Evolutionary conservation across 2,329 filamentous ascomycete genomes (phyloP).

Genomic region (Colletotrichum australisinense): DNA sequence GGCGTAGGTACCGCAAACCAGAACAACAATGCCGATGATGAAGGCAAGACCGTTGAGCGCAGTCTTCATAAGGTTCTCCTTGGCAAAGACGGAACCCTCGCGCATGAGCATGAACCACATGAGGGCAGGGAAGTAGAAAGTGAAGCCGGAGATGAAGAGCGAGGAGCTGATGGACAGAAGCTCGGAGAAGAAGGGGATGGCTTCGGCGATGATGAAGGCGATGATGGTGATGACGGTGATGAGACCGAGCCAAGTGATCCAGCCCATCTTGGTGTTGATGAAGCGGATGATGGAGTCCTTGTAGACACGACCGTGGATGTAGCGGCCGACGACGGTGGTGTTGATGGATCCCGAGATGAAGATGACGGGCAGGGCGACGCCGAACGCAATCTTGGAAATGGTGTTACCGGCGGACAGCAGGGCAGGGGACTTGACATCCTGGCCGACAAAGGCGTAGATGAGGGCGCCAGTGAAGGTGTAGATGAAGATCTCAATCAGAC

Average conservation of each 20-base stretch:
- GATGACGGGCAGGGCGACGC: slow-evolving; percentile 78
- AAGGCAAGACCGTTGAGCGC: slow-evolving; percentile 43
- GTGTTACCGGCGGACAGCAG: slow-evolving; percentile 71
- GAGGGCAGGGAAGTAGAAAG: slow-evolving; percentile 55
- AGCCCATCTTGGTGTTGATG: slow-evolving; percentile 61
- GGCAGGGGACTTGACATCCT: slow-evolving; percentile 72
- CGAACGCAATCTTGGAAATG: slow-evolving; percentile 76
- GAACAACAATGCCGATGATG: slow-evolving; percentile 45
- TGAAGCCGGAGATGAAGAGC: slow-evolving; percentile 58
- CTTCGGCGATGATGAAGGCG: slow-evolving; percentile 78
- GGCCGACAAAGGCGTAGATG: slow-evolving; percentile 77
- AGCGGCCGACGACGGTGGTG: slow-evolving; percentile 58
- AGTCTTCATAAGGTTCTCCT: slow-evolving; percentile 43
- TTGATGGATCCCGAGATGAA: slow-evolving; percentile 81
- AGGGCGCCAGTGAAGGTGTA: slow-evolving; percentile 76
- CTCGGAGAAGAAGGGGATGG: slow-evolving; percentile 79
- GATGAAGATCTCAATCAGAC: slow-evolving; percentile 70
- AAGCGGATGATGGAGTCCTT: slow-evolving; percentile 55
- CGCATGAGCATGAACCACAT: slow-evolving; percentile 55
- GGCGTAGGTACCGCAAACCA: slow-evolving; percentile 48
- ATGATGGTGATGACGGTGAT: slow-evolving; percentile 68
- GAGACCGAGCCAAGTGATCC: slow-evolving; percentile 69
- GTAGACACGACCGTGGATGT: slow-evolving; percentile 58
- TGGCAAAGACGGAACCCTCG: slow-evolving; percentile 44
- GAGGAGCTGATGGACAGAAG: slow-evolving; percentile 67